Base-by-base conservation (phyloP, 345 rosid genomes). In the Lenwebbia sp. region DNA sequence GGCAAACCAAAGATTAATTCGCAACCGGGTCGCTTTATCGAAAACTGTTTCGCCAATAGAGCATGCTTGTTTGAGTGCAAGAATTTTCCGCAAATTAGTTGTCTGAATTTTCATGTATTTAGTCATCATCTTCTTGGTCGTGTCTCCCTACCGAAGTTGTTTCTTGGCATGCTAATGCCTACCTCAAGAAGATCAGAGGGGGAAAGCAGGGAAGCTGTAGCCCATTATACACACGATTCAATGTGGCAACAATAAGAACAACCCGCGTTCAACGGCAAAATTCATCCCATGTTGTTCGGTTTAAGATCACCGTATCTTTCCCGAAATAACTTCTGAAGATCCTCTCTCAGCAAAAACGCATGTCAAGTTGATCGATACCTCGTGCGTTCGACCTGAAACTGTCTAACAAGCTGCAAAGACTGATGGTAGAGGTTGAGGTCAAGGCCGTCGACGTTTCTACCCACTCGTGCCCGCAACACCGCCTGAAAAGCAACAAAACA, bases 361-460 rank as follows among this genome's bases (percentile, higher is more conserved):
- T 28, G 84, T 47, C 78, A 53, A 70, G 87, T 54, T 86, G 84
- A 82, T 54, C 85, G 84, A 76, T 50, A 86, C 22, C 85, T 86
- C 44, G 62, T 13, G 49, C 54, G 90, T 2, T 90, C 92, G 1
- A 87, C 94, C 88, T 91, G 93, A 85, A 96, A 94, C 89, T 91
- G 91, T 84, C 96, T 89, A 49, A 97, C 82, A 41, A 94, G 93
- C 86, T 90, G 93, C 57, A 94, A 56, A 7, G 96, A 89, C 82
- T 93, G 95, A n/a, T 88, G 89, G 86, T 95, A 94, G 57, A 97
- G 98, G 83, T 90, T 89, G 41, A 97, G 92, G 86, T 96, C 98
- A 30, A 94, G 91, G 85, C 99, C 99, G 28, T 94, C 98, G 37
- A 94, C 96, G 86, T 93, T 95, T 89, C 98, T 91, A 56, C 96